Percentiles rank a stretch among this genome's conserved stretches.
These are phyloP conservation scores for Stagonosporopsis cucurbitacearum DNA, from an alignment of 2,329 filamentous ascomycete genomes.

Conservation along the genomic window DNA sequence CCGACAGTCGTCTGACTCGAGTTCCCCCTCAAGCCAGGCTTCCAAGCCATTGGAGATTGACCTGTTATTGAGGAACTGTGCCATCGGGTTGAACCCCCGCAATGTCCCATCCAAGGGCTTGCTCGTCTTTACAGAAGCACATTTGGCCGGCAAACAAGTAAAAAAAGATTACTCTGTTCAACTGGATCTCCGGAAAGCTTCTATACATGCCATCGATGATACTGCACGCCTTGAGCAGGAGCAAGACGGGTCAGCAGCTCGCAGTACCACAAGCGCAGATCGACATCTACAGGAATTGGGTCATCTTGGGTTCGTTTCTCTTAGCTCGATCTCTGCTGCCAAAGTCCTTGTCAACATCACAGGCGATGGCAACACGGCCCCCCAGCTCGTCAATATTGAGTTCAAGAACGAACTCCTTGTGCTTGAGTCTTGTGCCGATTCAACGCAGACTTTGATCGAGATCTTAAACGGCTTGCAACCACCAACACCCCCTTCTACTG, in stretches of 20 bases:
- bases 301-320: constrained; percentile 78
- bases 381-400: constrained; percentile 77
- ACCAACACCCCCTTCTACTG: constrained; percentile 80
- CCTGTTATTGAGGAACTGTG: constrained; percentile 79
- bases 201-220: constrained; percentile 83
- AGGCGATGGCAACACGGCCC: constrained; percentile 61
- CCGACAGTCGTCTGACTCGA: constrained; percentile 39
- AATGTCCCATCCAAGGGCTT: constrained; percentile 76
- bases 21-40: constrained; percentile 24
- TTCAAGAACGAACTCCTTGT: constrained; percentile 86
- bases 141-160: constrained; percentile 71
- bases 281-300: constrained; percentile 60
- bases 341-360: constrained; percentile 69
- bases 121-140: constrained; percentile 79
- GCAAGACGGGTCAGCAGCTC: constrained; percentile 15
- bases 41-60: constrained; percentile 65
- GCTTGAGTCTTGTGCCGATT: constrained; percentile 94
- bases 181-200: constrained; percentile 78
- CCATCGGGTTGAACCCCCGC: constrained; percentile 83
- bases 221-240: constrained; percentile 55
- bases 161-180: constrained; percentile 68
- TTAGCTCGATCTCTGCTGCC: constrained; percentile 86
- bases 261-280: constrained; percentile 31
- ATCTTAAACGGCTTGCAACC: constrained; percentile 82
- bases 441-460: constrained; percentile 86